Evolutionary conservation across 805 yeast species (phyloP), one percentile per base, ranked within the genome.

Genomic region (Metschnikowia corniflorae): DNA sequence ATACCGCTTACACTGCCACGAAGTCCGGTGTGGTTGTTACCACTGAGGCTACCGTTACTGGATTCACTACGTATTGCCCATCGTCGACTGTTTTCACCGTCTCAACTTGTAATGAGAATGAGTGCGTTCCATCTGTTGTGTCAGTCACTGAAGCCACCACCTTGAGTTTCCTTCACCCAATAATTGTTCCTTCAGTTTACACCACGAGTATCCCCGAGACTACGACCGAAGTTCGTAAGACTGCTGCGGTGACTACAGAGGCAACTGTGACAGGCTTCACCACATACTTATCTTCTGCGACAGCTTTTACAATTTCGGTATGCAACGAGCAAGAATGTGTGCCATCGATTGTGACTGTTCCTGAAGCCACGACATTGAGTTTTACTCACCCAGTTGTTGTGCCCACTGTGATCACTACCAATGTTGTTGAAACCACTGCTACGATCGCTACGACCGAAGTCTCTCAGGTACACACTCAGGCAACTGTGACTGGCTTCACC

Each of bases 241-340:
- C n/a, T n/a, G n/a, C n/a, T n/a, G 35, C 19, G 26, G 5, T 33
- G 9, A 33, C 37, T 13, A 26, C 37, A 7, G 31, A 21, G 6
- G 26, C 16, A 20, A 32, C 44, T 7, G 28, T 31, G 18, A 29
- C 40, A 25, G 31, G 33, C n/a, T 29, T 15, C 24, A 26, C 35
- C 16, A 31, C 38, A 8, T 16, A 18, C 21, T 29, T 29, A 16
- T 29, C 30, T 13, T 32, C 33, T 12, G 50, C 54, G 33, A 64
- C 70, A 35, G 53, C 57, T 29, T 35, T 64, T 30, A 58, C 63
- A 39, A 40, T 64, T 37, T 61, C 65, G 40, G 60, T 58, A 29
- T 63, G 70, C 49, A 30, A 33, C 24, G 50, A 54, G 32, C 36
- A 53, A 37, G 42, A 43, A 26, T 63, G 68, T 53, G 49, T 42